Conservation (phyloP, 306 rosid species). For the Vigna angularis region DNA sequence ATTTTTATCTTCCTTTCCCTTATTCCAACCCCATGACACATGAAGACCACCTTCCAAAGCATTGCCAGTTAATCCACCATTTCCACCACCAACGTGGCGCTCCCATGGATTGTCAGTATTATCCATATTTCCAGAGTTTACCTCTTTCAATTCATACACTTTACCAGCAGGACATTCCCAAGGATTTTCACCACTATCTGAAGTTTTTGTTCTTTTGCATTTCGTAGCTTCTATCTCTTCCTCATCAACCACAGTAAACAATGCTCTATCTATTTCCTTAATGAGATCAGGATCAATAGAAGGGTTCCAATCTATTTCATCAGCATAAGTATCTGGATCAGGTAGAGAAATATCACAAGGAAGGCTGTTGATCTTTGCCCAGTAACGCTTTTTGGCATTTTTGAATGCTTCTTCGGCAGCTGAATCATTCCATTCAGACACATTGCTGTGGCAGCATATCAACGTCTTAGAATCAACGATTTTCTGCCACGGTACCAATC, state of each 20-base stretch:
- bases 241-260: slow-evolving; percentile 58
- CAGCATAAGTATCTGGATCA: slow-evolving; percentile 64
- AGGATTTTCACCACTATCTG: slow-evolving; percentile 46
- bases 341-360: slow-evolving; percentile 55
- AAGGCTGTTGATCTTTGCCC: slow-evolving; percentile 67
- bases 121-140: slow-evolving; percentile 42
- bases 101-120: slow-evolving; percentile 63
- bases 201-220: slow-evolving; percentile 59
- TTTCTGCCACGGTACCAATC: slow-evolving; percentile 84
- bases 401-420: slow-evolving; percentile 81
- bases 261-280: slow-evolving; percentile 65
- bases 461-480: slow-evolving; percentile 62
- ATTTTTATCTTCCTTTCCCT: slow-evolving; percentile 32
- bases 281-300: slow-evolving; percentile 65
- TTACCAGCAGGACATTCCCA: slow-evolving; percentile 51
- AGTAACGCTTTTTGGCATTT: slow-evolving; percentile 68
- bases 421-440: slow-evolving; percentile 75
- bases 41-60: slow-evolving; percentile 52
- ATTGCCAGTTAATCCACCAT: slow-evolving; percentile 48
- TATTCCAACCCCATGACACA: slow-evolving; percentile 50
- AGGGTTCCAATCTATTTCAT: slow-evolving; percentile 79
- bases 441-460: slow-evolving; percentile 54
- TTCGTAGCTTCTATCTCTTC: slow-evolving; percentile 44
- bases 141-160: slow-evolving; percentile 45
- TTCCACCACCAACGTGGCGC: slow-evolving; percentile 32